These are phyloP conservation scores for Suillus weaverae DNA, from an alignment of 768 basidiomycete species.

Conservation along the genomic window DNA sequence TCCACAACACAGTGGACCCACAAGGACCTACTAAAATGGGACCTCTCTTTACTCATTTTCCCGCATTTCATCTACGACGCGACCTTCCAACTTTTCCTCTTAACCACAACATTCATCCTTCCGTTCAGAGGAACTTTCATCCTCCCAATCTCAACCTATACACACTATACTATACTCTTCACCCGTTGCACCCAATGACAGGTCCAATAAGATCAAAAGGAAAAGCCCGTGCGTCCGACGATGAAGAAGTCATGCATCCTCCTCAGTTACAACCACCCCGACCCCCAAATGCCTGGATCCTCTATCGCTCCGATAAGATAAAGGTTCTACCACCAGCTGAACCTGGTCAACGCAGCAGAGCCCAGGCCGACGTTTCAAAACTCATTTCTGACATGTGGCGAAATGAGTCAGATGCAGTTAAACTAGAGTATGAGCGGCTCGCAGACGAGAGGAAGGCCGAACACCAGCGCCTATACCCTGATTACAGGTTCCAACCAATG, in stretches of 20 bases:
- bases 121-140: conserved; percentile 13
- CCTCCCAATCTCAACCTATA: conserved; percentile 7
- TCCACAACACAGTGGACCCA: conserved; percentile 36
- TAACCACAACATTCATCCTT: conserved; percentile 17
- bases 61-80: conserved; percentile 27
- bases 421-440: conserved; percentile 49
- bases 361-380: conserved; percentile 67
- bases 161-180: conserved; percentile 9
- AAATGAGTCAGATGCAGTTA: conserved; percentile 47
- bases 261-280: conserved; percentile 39
- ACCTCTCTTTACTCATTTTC: conserved; percentile 22
- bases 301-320: conserved; percentile 68
- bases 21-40: conserved; percentile 36
- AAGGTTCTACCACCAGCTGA: conserved; percentile 39
- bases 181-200: conserved; percentile 20
- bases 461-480: conserved; percentile 52
- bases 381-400: conserved; percentile 66
- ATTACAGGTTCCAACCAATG: conserved; percentile 57
- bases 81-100: conserved; percentile 15
- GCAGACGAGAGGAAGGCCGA: conserved; percentile 54
- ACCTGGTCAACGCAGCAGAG: conserved; percentile 35
- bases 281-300: conserved; percentile 82
- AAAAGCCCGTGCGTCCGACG: conserved; percentile 10
- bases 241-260: conserved; percentile 29
- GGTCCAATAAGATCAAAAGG: conserved; percentile 19